These are phyloP conservation scores for Geoglossum cookeanum DNA, from an alignment of 2,329 filamentous ascomycete species.

Conservation along the genomic window DNA sequence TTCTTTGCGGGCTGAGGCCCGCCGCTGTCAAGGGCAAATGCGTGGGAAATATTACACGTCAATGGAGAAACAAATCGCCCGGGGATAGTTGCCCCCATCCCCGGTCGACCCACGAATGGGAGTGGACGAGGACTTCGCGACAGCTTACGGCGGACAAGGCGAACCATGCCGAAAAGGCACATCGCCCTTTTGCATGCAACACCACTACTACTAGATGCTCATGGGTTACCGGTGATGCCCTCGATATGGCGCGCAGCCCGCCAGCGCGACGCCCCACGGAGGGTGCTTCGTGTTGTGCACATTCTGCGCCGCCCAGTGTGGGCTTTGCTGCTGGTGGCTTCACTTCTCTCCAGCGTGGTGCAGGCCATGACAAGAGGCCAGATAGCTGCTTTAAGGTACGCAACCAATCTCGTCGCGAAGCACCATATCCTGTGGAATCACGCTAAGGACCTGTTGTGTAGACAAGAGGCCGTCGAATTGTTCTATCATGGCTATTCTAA, in stretches of 20 bases:
- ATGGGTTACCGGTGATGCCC: not conserved
- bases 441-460: not conserved
- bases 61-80: not conserved
- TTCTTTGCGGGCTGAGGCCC: not conserved
- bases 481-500: constrained; percentile 96
- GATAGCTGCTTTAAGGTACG: not conserved
- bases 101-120: not conserved
- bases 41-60: not conserved
- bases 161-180: not conserved
- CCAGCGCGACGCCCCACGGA: not conserved
- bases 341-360: not conserved
- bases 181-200: not conserved
- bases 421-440: too few relatives aligned
- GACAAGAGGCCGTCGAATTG: constrained; percentile 41
- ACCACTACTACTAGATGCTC: not conserved
- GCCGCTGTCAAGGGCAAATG: not conserved
- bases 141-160: not conserved
- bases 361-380: constrained; percentile 2
- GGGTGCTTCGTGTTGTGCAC: not conserved
- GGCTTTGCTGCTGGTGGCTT: not conserved
- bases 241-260: not conserved
- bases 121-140: not conserved
- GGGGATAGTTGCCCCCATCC: not conserved
- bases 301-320: not conserved
- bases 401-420: not conserved